These are phyloP conservation scores for Lodderomyces margitis DNA, from an alignment of 1,139 yeast genomes.

Conservation along the genomic window DNA sequence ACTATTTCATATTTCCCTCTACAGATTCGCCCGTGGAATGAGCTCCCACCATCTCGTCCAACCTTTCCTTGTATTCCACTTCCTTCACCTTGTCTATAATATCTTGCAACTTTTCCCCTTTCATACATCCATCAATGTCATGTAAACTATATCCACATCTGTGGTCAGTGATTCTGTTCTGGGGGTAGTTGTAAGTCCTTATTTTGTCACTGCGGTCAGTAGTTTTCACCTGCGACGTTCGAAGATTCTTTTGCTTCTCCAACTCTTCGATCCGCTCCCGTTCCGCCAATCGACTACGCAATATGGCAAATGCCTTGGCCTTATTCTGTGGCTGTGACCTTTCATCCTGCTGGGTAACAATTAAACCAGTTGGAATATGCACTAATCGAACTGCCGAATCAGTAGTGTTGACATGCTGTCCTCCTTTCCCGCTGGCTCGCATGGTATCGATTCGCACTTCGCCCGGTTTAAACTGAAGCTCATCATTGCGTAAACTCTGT, in stretches of 20 bases:
- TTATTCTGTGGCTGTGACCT: slow-evolving; percentile 93
- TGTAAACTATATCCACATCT: slow-evolving; percentile 77
- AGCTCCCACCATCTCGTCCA: slow-evolving; percentile 11
- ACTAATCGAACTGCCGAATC: slow-evolving; percentile 95
- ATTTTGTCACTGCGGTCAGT: slow-evolving; percentile 93
- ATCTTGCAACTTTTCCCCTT: slow-evolving; percentile 67
- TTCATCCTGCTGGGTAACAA: slow-evolving; percentile 90
- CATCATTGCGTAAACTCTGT: slow-evolving; percentile 56
- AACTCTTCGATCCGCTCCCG: slow-evolving; percentile 65
- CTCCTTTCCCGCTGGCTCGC: slow-evolving; percentile 98
- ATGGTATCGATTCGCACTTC: slow-evolving; percentile 91
- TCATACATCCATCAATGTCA: slow-evolving; percentile 78
- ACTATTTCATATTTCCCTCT: no score
- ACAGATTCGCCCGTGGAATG: background rate
- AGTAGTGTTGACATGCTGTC: slow-evolving; percentile 97
- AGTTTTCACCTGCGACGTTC: slow-evolving; percentile 82
- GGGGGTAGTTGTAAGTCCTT: slow-evolving; percentile 90
- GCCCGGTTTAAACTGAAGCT: slow-evolving; percentile 76
- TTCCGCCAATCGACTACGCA: slow-evolving; percentile 84
- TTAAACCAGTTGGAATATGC: slow-evolving; percentile 88
- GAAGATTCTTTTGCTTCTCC: slow-evolving; percentile 60
- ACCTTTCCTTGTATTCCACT: slow-evolving; percentile 27
- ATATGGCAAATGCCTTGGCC: slow-evolving; percentile 86
- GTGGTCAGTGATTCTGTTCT: slow-evolving; percentile 91
- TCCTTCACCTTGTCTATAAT: slow-evolving; percentile 37